These are phyloP conservation scores for Calonectria pauciramosa DNA, from an alignment of 2,329 filamentous ascomycete genomes.

Conservation along the genomic window DNA sequence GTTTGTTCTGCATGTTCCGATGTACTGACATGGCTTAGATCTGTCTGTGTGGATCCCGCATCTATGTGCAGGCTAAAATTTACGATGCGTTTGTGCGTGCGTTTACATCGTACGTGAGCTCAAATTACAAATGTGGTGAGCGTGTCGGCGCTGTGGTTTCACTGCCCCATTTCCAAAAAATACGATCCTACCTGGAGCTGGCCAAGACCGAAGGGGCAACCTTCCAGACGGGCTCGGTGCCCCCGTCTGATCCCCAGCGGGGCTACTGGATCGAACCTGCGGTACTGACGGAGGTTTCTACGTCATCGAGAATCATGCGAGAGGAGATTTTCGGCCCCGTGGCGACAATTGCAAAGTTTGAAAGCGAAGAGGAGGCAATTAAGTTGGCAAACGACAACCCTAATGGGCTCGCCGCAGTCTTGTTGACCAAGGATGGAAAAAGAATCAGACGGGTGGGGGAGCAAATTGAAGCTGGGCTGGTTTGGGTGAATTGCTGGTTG, in stretches of 20 bases:
- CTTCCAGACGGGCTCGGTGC: background rate
- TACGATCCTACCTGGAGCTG: background rate
- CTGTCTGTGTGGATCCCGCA: background rate
- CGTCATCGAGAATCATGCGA: background rate
- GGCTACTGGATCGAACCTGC: background rate
- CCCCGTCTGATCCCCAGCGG: background rate
- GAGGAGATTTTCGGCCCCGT: slow-evolving; percentile 4
- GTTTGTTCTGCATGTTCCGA: background rate
- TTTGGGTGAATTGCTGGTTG: slow-evolving; percentile 2
- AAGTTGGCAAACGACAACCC: background rate
- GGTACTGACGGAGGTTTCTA: background rate
- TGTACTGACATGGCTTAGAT: background rate
- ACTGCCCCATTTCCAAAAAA: background rate
- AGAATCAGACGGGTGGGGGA: background rate
- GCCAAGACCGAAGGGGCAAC: background rate
- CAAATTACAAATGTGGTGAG: background rate
- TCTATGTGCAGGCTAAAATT: background rate
- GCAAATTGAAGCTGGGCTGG: background rate
- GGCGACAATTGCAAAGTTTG: background rate
- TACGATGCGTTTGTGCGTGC: background rate
- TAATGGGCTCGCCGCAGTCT: background rate
- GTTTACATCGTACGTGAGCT: background rate
- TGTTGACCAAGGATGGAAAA: background rate
- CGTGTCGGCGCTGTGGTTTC: background rate
- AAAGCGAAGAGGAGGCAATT: background rate